Percentiles rank a stretch among this genome's conserved stretches.
These are phyloP conservation scores for Mortierella sp. DNA, from an alignment of 371 early-diverging fungal species.

Conservation along the genomic window DNA sequence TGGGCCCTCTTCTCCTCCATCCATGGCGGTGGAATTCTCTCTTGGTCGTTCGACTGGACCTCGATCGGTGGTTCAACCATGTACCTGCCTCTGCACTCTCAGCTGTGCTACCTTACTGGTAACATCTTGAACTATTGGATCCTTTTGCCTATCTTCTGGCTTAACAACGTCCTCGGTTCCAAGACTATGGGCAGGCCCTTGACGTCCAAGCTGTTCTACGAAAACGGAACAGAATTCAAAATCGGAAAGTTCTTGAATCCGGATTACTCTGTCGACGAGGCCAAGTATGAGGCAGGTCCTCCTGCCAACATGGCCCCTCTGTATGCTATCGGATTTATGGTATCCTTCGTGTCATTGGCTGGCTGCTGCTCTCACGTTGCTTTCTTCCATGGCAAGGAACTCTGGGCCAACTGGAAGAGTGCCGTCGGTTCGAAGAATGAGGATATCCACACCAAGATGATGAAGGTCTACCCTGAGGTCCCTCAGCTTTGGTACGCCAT, in stretches of 20 bases:
- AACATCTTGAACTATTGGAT: slow-evolving; percentile 73
- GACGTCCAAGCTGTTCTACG: slow-evolving; percentile 62
- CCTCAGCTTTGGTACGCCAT: slow-evolving; percentile 79
- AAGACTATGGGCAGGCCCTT: slow-evolving; percentile 61
- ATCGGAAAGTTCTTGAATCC: slow-evolving; percentile 61
- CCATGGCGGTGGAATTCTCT: slow-evolving; percentile 70
- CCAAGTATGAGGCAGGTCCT: slow-evolving; percentile 64
- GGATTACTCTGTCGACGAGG: slow-evolving; percentile 58
- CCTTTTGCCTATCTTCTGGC: slow-evolving; percentile 71
- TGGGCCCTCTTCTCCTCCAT: slow-evolving; percentile 27
- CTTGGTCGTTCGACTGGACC: slow-evolving; percentile 81
- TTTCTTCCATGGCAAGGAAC: slow-evolving; percentile 58
- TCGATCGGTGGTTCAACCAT: slow-evolving; percentile 56
- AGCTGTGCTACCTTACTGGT: slow-evolving; percentile 39
- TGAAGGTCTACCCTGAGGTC: slow-evolving; percentile 71
- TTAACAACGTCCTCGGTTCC: slow-evolving; percentile 66
- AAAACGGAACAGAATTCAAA: slow-evolving; percentile 59
- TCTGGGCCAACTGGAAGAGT: slow-evolving; percentile 52
- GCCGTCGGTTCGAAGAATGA: slow-evolving; percentile 52
- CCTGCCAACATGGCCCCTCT: slow-evolving; percentile 78
- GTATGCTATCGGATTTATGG: slow-evolving; percentile 75
- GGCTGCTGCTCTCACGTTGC: slow-evolving; percentile 71
- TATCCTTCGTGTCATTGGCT: slow-evolving; percentile 68
- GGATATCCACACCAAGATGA: slow-evolving; percentile 76
- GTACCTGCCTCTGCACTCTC: slow-evolving; percentile 13